Base-by-base conservation (phyloP, 192 early-diverging fungal genomes). In the Spinellus fusiger region DNA sequence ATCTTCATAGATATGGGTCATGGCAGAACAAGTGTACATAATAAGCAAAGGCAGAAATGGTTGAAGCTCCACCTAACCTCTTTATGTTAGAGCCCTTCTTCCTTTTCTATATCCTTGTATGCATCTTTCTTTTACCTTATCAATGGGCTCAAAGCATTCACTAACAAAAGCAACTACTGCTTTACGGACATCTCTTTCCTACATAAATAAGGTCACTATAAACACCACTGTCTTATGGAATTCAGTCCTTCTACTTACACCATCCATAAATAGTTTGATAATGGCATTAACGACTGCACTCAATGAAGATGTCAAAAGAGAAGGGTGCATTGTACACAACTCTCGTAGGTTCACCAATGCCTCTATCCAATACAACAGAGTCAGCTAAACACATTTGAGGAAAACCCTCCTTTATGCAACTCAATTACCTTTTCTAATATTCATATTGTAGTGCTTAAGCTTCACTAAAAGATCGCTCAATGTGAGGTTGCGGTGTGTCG, bases 1-100 rank as follows among this genome's bases (percentile, higher is more conserved):
- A 65, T 92, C 91, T 54, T 93, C 91, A 51, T 84, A 73, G 28
- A 95, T 93, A 69, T 93, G 92, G 5, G 92, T 93, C 83, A 93
- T 91, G 18, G 85, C 91, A 13, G 92, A 89, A 70, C 88, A 92
- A 4, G 85, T 87, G 56, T 87, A 93, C 3, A 89, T 85, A 48
- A 91, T 78, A 25, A 91, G 75, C 28, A 93, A 68, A 3, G 90
- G 78, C 53, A 91, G 63, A 70, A 95, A 95, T 23, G 93, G 89
- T 50, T 81, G 78, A 22, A 93, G 50, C 32, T 92, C 86, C 9
- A 59, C 46, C 56, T 65, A 38, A 26, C 15, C 8, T 1, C 15
- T 20, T 28, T 34, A 35, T 22, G 23, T 18, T 31, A 62, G 28
- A 9, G 6, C 5, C 20, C 29, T 27, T 31, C 8, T 27, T 37